Base-by-base conservation (phyloP, 345 rosid species). In the Pistacia atlantica region DNA sequence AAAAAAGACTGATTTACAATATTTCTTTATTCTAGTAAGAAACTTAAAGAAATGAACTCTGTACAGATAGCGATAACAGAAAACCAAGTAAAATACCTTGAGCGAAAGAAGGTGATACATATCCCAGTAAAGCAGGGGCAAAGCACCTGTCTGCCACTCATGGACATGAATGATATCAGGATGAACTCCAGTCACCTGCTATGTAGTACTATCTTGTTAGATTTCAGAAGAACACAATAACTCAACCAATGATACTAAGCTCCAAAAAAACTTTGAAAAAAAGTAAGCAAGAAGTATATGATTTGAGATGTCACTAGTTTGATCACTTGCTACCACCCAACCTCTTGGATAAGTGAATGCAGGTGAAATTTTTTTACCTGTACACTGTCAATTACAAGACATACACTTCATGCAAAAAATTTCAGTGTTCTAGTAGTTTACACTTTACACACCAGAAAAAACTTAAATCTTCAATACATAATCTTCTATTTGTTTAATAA, bases 71-170 rank as follows among this genome's bases (percentile, higher is more conserved):
- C 1, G 45, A 62, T 37, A 48, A 54, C 18, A 61, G 65, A 73
- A 31, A 8, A 42, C 9, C 46, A 42, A 38, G 68, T 69, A 55
- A 31, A n/a, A 56, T 70, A 86, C 92, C 87, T 79, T 83, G 46
- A 86, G 86, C 25, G 90, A 86, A 62, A 86, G 87, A 72, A 60
- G 31, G 8, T 75, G 84, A 73, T 89, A 89, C 89, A 89, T 82
- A 69, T 89, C 92, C 92, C 92, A 89, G 82, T 80, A 86, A 82
- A 89, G 88, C 68, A 89, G 80, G 73, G 88, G 87, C 74, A 86
- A 77, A 61, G 83, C 90, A 77, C 92, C 80, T 4, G 84, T 86
- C 76, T 88, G 92, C 90, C 92, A 88, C 70, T 88, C 92, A 72
- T 88, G 90, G 75, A 83, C 88, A 75, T 88, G 92, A 77, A 88